phyloP scores from a whole-genome alignment of 1,139 yeast genomes.

The Magnusiomyces ingens region DNA sequence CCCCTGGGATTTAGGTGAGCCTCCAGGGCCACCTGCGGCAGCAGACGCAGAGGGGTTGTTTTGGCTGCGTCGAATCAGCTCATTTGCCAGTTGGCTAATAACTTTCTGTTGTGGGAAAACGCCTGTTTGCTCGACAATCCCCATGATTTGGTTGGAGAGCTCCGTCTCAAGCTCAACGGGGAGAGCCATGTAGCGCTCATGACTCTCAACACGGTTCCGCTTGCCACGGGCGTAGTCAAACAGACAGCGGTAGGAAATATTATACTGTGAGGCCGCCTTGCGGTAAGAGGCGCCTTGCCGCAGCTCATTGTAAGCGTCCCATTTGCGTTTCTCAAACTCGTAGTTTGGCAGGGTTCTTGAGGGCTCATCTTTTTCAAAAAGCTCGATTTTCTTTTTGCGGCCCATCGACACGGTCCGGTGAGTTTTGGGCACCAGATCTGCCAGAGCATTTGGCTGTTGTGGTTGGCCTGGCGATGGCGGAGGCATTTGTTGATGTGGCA shows the following conservation, averaged over 20 bases:
- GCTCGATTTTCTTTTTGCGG: conserved; percentile 8
- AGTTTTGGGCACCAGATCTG: too few relatives aligned
- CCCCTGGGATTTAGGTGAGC: too few relatives aligned
- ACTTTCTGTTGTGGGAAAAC: conserved; percentile 8
- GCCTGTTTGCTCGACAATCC: conserved; percentile 2
- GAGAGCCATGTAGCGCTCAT: conserved; percentile 11
- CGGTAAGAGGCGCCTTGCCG: conserved; percentile 9
- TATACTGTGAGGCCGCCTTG: conserved; percentile 10
- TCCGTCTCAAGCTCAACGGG: conserved; percentile 5
- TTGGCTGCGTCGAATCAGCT: conserved; percentile 1
- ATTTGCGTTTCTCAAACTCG: conserved; percentile 11
- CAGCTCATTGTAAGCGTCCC: conserved; percentile 12
- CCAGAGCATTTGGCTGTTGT: too few relatives aligned
- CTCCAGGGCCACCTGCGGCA: not conserved
- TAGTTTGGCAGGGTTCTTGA: conserved; percentile 6
- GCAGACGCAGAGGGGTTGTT: not conserved
- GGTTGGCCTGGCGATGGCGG: too few relatives aligned
- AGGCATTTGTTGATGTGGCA: too few relatives aligned
- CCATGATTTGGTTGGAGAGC: conserved; percentile 3
- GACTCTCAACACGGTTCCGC: conserved; percentile 7
- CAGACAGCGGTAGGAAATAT: conserved; percentile 11
- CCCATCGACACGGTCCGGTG: conserved; percentile 4
- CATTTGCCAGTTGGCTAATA: conserved; percentile 7
- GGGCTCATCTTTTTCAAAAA: conserved; percentile 6
- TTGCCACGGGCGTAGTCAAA: conserved; percentile 12